Base-by-base conservation (phyloP, 352 stramenopile species). In the Ochromonadaceae sp. region DNA sequence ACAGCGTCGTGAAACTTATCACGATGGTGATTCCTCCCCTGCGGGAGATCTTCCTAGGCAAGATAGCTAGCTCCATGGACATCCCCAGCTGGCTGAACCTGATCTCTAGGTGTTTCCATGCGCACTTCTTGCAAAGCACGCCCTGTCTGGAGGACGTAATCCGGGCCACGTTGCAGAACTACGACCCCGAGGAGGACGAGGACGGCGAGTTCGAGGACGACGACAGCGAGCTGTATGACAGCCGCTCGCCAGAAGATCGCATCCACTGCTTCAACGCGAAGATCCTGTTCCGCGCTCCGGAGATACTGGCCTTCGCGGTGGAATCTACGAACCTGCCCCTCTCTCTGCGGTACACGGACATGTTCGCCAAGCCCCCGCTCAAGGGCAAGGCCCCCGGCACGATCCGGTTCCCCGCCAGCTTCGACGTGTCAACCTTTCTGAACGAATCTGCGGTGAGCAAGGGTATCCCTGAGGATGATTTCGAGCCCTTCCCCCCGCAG, bases 181-280 rank as follows among this genome's bases (percentile, higher is more conserved):
- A 26, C 10, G 31, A 60, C 25, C 20, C 30, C 4, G 9, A 50
- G n/a, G 14, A 60, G n/a, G 9, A 48, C 35, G 35, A 60, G 30
- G 5, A 60, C 10, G 14, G 10, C 3, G 28, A 48, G 4, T 10
- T 31, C 25, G 14, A 60, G n/a, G 9, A 48, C 35, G 35, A 60
- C 32, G 5, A 60, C 10, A 26, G 10, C 3, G 31, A 60, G 15
- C 46, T 20, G n/a, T 44, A 44, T n/a, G 15, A 15, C 40, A 15
- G n/a, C 15, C 52, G 52, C 9, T 47, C 14, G n/a, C 5, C 52
- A 32, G 28, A 31, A n/a, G 52, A 60, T 7, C 43, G 31, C 14
- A 60, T 60, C 25, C 30, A 49, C n/a, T 31, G 32, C 31, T 60
- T 60, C 47, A 60, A 60, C 25, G 25, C 52, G n/a, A 60, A 32